Evolutionary conservation across 2,329 filamentous ascomycete genomes (phyloP).

Genomic region (Fusarium sp.): DNA sequence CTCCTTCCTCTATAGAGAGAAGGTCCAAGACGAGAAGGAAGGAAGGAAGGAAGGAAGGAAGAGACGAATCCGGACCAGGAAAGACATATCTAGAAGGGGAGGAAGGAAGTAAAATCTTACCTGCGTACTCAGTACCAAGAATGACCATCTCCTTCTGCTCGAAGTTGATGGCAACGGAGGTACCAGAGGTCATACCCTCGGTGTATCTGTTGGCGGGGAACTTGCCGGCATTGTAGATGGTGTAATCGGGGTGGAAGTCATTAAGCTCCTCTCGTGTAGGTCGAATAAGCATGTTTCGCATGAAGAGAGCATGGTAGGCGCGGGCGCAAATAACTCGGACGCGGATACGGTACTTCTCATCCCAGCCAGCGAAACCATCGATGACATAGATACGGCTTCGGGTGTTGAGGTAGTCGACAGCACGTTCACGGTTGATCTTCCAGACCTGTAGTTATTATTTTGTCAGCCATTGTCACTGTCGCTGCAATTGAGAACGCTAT

Average conservation of each 20-base stretch:
- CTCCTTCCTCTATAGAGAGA: too few species aligned
- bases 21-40: too few species aligned
- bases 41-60: too few species aligned
- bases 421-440: conserved; percentile 99
- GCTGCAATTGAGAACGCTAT: conserved; percentile 3
- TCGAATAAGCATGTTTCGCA: conserved; percentile 99
- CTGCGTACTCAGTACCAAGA: conserved; percentile 97
- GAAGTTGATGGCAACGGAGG: conserved; percentile 98
- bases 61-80: too few species aligned
- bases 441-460: conserved; percentile 77
- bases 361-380: conserved; percentile 98
- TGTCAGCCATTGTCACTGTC: conserved; percentile 39
- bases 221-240: conserved; percentile 98
- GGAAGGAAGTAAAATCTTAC: conserved; percentile 54
- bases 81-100: neutral
- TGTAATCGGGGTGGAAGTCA: conserved; percentile 98
- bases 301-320: conserved; percentile 99
- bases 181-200: conserved; percentile 97
- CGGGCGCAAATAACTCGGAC: conserved; percentile 98
- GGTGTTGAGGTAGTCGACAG: conserved; percentile 99
- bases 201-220: conserved; percentile 99
- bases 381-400: conserved; percentile 98
- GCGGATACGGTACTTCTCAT: conserved; percentile 96
- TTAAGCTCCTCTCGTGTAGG: conserved; percentile 91
- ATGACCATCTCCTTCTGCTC: conserved; percentile 99